Evolutionary conservation across 371 early-diverging fungal species (phyloP), one percentile per base, ranked within the genome.

Genomic region (Mortierella sp.): DNA sequence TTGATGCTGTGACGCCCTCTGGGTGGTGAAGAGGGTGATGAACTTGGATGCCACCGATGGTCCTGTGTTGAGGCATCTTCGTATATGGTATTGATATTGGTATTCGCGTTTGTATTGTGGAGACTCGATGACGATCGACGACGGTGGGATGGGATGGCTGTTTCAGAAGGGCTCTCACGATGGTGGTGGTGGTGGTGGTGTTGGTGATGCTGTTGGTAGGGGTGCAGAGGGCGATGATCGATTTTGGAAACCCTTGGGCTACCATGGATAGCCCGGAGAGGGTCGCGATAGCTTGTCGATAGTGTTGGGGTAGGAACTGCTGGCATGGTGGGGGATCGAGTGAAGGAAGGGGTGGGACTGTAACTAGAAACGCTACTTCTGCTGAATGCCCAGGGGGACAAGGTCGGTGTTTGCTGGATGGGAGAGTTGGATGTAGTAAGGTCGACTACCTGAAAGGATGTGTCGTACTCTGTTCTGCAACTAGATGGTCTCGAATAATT

Each of bases 261-360:
- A n/a, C 58, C 39, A 55, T 79, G 74, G 43, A 79, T 63, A 43
- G 39, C n/a, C 40, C 71, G 74, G 26, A 79, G 79, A 31, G 79
- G 75, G 52, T 79, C 79, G 13, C 73, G 74, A 48, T 39, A 70
- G 50, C 61, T 70, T 22, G 74, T 29, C 14, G 75, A 50, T 53
- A 73, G 69, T 1, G 41, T 45, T 24, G 77, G 44, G 3, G 58
- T 24, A 19, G 58, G 55, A 3, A 34, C n/a, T 24, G 79, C 40
- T 1, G 58, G 34, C n/a, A 44, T 37, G 37, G 4, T 55, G 37
- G 61, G 65, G 1, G 76, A 58, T 61, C 3, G 63, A 40, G 45
- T 44, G 7, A 63, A 31, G 44, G 55, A 70, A 24, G 34, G 58
- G 19, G 58, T 58, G 16, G 58, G 34, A 9, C 58, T 58, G 22